A percentile compares a stretch with the other conserved stretches of the same genome.
Evolutionary conservation across 2,329 filamentous ascomycete species (phyloP).

Genomic region (Rhynchosporium secalis): DNA sequence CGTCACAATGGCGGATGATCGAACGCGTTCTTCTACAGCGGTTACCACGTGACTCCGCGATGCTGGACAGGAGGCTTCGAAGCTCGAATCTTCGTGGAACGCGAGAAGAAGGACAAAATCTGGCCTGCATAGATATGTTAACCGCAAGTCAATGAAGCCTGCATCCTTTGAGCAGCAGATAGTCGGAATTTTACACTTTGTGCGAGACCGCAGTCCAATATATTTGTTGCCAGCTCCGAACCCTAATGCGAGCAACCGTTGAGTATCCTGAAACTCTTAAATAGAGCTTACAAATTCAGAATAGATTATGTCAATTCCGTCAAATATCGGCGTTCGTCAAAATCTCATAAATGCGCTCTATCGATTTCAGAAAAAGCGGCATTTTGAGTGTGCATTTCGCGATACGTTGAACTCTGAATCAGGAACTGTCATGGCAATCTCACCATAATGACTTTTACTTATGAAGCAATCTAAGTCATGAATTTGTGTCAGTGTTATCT

Average conservation of each 20-base stretch:
- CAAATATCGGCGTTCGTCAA: too few species aligned
- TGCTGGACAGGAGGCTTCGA: not conserved
- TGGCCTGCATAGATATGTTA: not conserved
- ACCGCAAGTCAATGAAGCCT: not conserved
- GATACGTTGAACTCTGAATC: too few species aligned
- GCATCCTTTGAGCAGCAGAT: not conserved
- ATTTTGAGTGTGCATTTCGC: too few species aligned
- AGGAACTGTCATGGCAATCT: too few species aligned
- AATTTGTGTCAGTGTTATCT: too few species aligned
- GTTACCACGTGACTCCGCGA: not conserved
- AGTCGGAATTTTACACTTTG: not conserved
- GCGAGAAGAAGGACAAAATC: not conserved
- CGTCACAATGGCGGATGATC: conserved; percentile 3
- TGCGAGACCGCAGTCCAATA: not conserved
- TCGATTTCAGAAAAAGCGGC: too few species aligned
- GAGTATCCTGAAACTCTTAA: too few species aligned
- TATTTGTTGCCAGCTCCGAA: not conserved
- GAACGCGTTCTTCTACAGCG: not conserved
- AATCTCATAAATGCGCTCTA: too few species aligned
- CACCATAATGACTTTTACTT: too few species aligned
- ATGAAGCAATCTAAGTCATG: too few species aligned
- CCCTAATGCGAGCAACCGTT: not conserved
- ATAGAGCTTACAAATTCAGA: too few species aligned
- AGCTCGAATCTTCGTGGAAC: not conserved
- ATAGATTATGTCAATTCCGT: too few species aligned